These are phyloP conservation scores for Corylus heterophylla DNA, from an alignment of 306 rosid genomes.

Conservation along the genomic window DNA sequence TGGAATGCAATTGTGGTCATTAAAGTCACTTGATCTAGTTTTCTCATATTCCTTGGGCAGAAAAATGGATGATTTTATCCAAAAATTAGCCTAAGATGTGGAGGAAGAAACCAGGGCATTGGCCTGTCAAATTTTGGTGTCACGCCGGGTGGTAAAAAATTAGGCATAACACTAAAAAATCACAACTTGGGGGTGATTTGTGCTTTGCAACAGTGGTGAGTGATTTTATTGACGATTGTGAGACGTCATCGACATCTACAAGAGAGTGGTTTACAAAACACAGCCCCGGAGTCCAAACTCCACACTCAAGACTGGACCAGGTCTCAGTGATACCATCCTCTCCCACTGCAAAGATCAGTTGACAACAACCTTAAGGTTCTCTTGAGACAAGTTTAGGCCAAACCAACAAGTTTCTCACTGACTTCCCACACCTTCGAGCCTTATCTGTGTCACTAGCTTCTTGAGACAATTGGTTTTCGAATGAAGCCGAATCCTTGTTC, in stretches of 20 bases:
- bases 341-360: conserved; percentile 25
- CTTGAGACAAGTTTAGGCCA: conserved; percentile 48
- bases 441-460: conserved; percentile 87
- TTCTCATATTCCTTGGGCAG: background rate
- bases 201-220: conserved; percentile 34
- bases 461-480: conserved; percentile 84
- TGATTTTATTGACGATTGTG: conserved; percentile 42
- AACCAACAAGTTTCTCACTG: conserved; percentile 93
- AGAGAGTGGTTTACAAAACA: conserved; percentile 35
- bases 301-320: conserved; percentile 20
- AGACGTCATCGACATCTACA: conserved; percentile 39
- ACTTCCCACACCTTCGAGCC: conserved; percentile 95
- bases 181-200: conserved; percentile 1
- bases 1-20: too few species aligned
- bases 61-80: background rate
- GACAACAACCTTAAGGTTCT: conserved; percentile 15
- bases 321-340: conserved; percentile 23
- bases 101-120: background rate
- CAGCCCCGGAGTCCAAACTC: conserved; percentile 25
- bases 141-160: background rate
- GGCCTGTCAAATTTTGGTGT: background rate
- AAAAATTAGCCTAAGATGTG: background rate
- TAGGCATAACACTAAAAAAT: background rate
- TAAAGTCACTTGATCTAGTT: background rate
- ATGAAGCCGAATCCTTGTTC: conserved; percentile 90